phyloP scores from a whole-genome alignment of 1,284 basidiomycete species.

The Vanrija pseudolonga region DNA sequence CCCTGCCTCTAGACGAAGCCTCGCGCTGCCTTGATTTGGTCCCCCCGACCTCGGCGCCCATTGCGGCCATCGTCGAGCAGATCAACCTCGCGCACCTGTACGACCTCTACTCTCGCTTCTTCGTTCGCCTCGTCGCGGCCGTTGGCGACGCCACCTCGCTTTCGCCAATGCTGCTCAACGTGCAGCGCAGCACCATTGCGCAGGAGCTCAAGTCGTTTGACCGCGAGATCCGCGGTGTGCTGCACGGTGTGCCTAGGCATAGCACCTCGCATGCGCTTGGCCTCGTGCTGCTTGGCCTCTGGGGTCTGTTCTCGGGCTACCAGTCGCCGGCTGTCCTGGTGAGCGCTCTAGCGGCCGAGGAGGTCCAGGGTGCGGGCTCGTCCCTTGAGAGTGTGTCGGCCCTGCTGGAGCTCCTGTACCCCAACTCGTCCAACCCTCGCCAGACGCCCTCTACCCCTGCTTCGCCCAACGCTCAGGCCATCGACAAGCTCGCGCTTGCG shows the following conservation, averaged over 20 bases:
- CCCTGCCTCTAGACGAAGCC: conserved; percentile 38
- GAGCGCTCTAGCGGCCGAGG: conserved; percentile 42
- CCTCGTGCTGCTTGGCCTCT: conserved; percentile 47
- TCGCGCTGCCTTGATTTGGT: conserved; percentile 27
- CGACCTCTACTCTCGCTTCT: conserved; percentile 45
- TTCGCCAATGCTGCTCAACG: conserved; percentile 26
- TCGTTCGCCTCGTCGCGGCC: conserved; percentile 39
- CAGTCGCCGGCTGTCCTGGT: conserved; percentile 39
- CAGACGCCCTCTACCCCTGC: neutral
- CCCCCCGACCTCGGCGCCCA: conserved; percentile 33
- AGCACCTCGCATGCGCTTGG: conserved; percentile 41
- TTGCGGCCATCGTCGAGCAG: conserved; percentile 45
- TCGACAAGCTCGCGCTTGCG: conserved; percentile 44
- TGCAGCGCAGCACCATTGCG: conserved; percentile 25
- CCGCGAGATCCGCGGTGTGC: conserved; percentile 37
- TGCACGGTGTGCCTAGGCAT: conserved; percentile 35
- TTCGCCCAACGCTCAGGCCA: conserved; percentile 30
- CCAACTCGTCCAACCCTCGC: conserved; percentile 23
- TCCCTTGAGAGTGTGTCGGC: conserved; percentile 33
- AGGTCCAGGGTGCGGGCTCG: conserved; percentile 33
- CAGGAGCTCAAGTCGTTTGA: conserved; percentile 25
- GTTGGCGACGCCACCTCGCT: conserved; percentile 24
- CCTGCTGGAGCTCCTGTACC: conserved; percentile 43
- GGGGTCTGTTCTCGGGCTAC: conserved; percentile 43
- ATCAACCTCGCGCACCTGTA: conserved; percentile 44